Percentiles rank a stretch among this genome's conserved stretches.
phyloP scores from a whole-genome alignment of 2,329 filamentous ascomycete species.

The Ilyonectria sp. region DNA sequence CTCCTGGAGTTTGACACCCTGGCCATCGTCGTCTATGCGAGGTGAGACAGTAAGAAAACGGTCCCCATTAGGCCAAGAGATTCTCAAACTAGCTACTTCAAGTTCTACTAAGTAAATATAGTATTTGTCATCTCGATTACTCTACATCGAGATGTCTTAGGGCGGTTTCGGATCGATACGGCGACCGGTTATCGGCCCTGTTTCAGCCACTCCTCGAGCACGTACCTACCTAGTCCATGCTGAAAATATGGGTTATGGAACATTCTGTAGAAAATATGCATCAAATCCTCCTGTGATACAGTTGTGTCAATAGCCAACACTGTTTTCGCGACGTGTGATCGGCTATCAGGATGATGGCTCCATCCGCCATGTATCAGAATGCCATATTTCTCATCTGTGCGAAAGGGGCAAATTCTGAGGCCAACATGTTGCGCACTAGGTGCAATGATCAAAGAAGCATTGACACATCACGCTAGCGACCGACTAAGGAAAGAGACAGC shows the following conservation, averaged over 20 bases:
- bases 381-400: neutral
- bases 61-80: neutral
- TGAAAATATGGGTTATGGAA: neutral
- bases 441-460: neutral
- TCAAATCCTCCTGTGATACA: neutral
- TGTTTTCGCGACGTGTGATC: neutral
- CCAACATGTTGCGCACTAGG: neutral
- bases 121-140: neutral
- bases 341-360: neutral
- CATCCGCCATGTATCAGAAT: neutral
- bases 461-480: neutral
- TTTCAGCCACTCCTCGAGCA: neutral
- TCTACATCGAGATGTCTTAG: neutral
- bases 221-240: neutral
- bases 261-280: neutral
- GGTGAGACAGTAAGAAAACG: neutral
- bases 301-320: neutral
- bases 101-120: neutral
- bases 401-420: neutral
- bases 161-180: neutral
- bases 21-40: neutral
- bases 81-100: neutral
- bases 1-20: neutral
- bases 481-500: neutral
- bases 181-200: neutral